Conservation (phyloP, 2,329 filamentous ascomycete species). For the Rhinocladiella similis region DNA sequence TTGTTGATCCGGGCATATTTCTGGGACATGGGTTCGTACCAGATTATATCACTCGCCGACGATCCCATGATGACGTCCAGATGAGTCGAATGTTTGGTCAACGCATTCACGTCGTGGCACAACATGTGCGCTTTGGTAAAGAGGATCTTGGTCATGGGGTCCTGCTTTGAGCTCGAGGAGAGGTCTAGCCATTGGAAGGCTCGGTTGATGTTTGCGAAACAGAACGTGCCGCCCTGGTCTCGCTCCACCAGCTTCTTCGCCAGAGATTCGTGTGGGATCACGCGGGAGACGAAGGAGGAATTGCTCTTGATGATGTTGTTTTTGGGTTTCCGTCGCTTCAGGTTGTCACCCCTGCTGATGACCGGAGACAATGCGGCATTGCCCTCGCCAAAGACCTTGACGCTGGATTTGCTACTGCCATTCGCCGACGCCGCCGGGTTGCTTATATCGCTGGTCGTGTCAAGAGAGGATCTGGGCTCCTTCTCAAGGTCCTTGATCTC, state of each 20-base stretch:
- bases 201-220: conserved; percentile 93
- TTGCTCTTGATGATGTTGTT: conserved; percentile 99
- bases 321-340: conserved; percentile 88
- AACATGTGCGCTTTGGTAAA: conserved; percentile 96
- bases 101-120: conserved; percentile 85
- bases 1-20: conserved; percentile 96
- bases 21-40: conserved; percentile 96
- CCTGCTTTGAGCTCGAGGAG: conserved; percentile 68
- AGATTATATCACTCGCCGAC: conserved; percentile 94
- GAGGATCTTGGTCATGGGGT: conserved; percentile 91
- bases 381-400: conserved; percentile 79
- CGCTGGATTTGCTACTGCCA: conserved; percentile 37
- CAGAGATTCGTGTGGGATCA: conserved; percentile 83
- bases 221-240: conserved; percentile 75
- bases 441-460: conserved; percentile 58
- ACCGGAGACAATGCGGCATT: conserved; percentile 70
- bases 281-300: conserved; percentile 95
- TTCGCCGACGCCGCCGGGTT: conserved; percentile 44
- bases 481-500: conserved; percentile 63
- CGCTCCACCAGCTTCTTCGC: conserved; percentile 78
- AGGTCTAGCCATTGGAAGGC: conserved; percentile 96
- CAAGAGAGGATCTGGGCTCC: conserved; percentile 61
- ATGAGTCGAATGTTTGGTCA: conserved; percentile 77
- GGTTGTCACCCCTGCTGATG: conserved; percentile 64
- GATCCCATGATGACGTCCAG: conserved; percentile 94